These are phyloP conservation scores for Rhizopus microsporus DNA, from an alignment of 371 early-diverging fungal species.

Conservation along the genomic window DNA sequence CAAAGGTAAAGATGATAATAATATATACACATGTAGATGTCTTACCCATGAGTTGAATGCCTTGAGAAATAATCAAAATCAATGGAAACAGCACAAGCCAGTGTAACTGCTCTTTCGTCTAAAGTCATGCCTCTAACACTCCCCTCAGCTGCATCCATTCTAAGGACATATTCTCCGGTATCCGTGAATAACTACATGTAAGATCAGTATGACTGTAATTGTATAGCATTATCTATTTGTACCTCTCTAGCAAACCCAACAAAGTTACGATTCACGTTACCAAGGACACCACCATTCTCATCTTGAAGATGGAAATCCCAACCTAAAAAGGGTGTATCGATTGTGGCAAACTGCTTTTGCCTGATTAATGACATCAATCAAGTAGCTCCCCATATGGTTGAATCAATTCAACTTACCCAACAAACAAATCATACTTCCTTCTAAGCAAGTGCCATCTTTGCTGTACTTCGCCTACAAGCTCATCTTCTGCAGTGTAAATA, in stretches of 20 bases:
- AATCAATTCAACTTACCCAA: conserved; percentile 29
- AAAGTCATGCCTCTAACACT: conserved; percentile 64
- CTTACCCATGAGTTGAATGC: conserved; percentile 68
- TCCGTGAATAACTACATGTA: conserved; percentile 78
- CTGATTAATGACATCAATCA: conserved; percentile 7
- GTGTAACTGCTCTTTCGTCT: conserved; percentile 83
- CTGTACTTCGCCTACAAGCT: conserved; percentile 84
- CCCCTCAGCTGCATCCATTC: conserved; percentile 70
- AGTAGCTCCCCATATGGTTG: not conserved
- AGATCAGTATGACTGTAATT: conserved; percentile 1
- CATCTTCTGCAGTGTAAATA: conserved; percentile 61
- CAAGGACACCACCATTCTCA: conserved; percentile 60
- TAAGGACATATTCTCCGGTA: conserved; percentile 80
- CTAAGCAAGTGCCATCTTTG: conserved; percentile 88
- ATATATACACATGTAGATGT: no score
- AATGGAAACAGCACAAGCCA: conserved; percentile 85
- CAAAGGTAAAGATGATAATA: not conserved
- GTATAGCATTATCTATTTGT: conserved; percentile 1
- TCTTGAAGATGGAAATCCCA: conserved; percentile 82
- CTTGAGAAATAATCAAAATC: conserved; percentile 92
- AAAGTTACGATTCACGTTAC: conserved; percentile 80
- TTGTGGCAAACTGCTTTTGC: conserved; percentile 71
- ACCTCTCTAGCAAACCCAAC: conserved; percentile 84
- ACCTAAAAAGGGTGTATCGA: conserved; percentile 76
- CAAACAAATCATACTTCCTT: conserved; percentile 82